A percentile compares a stretch with the other conserved stretches of the same genome.
These are phyloP conservation scores for Heteromeles arbutifolia DNA, from an alignment of 306 rosid genomes.

Conservation along the genomic window DNA sequence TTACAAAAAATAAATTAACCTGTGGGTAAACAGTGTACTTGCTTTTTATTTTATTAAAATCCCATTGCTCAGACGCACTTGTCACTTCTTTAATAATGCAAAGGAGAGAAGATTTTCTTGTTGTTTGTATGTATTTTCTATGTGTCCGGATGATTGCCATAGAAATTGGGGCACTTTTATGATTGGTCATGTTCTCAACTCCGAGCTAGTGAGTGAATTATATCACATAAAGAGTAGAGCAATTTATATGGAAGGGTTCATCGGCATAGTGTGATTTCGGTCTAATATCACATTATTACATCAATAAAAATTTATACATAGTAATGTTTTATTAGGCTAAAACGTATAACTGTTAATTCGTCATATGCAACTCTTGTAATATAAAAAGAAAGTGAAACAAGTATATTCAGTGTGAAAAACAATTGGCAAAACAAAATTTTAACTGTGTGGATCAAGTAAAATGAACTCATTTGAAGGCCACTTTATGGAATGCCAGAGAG, in stretches of 20 bases:
- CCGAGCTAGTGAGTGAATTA: background rate
- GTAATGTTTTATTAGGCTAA: too few species aligned
- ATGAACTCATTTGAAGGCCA: background rate
- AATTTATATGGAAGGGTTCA: too few species aligned
- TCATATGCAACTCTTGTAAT: too few species aligned
- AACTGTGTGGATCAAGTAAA: background rate
- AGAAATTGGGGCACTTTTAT: slow-evolving; percentile 11
- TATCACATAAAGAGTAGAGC: too few species aligned
- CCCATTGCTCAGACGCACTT: slow-evolving; percentile 2
- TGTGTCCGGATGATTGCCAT: slow-evolving; percentile 1
- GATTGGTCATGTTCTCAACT: slow-evolving; percentile 9
- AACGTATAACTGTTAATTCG: too few species aligned
- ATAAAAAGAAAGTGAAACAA: too few species aligned
- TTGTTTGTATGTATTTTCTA: background rate
- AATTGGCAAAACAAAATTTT: background rate
- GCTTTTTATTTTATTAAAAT: background rate
- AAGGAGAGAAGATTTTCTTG: background rate
- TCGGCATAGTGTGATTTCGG: background rate
- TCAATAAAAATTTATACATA: too few species aligned
- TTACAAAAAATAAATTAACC: background rate
- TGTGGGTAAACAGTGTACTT: background rate
- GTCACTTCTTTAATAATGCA: slow-evolving; percentile 20
- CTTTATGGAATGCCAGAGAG: background rate
- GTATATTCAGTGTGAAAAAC: background rate
- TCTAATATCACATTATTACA: too few species aligned